Base-by-base conservation (phyloP, 1,284 basidiomycete species). In the Cerioporus squamosus region DNA sequence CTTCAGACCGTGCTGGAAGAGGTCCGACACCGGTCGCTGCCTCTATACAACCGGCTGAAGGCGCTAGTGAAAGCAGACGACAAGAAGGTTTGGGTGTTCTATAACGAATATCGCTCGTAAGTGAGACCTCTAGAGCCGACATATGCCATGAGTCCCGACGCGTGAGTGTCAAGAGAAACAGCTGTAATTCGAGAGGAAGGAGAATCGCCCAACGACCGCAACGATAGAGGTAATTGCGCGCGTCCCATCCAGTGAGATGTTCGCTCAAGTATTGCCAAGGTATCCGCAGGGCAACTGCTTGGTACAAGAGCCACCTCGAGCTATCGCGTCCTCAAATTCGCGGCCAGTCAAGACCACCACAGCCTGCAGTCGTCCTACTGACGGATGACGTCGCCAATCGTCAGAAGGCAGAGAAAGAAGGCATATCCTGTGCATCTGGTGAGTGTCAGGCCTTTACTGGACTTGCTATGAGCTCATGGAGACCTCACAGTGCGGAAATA, bases 1-100 rank as follows among this genome's bases (percentile, higher is more conserved):
- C 84, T 98, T 1, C 97, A 99, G 74, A 99, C 97, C 0, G 95
- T 98, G 1, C 79, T 98, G 49, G 94, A 97, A 66, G 97, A 99
- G 83, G 95, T 98, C 58, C 83, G 97, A 55, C 97, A 99, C 74
- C 86, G 97, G 26, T 96, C 94, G 0, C 76, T 99, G 31, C 97
- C 97, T 1, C 79, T 99, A 17, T 95, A 94, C 76, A 98, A 97
- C 72, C 89, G 95, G 24, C 81, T 98, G 57, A 94, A 93, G 66
- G 86, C 90, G 1, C 79, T 98, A 36, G 80, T 90, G 26, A 89
- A 86, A 62, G 84, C 87, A 64, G 95, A 97, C 54, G 92, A 93
- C 62, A 90, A 94, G 68, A 79, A 76, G 23, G 81, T 91, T 5
- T 96, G 90, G 88, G 83, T 95, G 2, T 97, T 95, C 74, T 96